Base-by-base conservation (phyloP, 768 basidiomycete genomes). In the Tephrocybe sp. region DNA sequence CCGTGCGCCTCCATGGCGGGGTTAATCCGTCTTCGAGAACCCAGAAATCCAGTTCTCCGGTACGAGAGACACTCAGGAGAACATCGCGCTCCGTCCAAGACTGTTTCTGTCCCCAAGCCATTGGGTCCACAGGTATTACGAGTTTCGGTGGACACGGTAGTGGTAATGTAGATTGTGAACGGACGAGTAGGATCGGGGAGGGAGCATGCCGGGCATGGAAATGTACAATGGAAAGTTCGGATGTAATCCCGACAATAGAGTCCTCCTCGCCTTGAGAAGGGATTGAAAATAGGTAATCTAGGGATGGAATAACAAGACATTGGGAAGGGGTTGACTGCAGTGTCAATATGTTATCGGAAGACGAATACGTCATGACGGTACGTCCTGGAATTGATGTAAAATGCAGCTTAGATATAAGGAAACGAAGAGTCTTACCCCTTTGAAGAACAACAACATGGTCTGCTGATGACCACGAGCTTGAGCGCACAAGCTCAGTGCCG, bases 11-110 rank as follows among this genome's bases (percentile, higher is more conserved):
- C 88, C 89, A 90, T 2, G 64, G 67, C 2, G 64, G 66, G 9
- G 55, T 60, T n/a, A 56, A 39, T 12, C 48, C 60, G 4, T 70
- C 69, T 34, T 84, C 82, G 0, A 83, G 83, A 14, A 78, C 76
- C 94, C 94, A 98, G 63, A 94, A 97, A 22, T 84, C 82, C n/a
- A 98, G 69, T 51, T 88, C 87, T 0, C 94, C 94, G 0, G 77
- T 69, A 39, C 77, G 74, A 0, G 88, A 84, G 13, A 97, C 77
- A 48, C 91, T 94, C 33, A 95, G 71, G 9, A 98, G 68, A 34
- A 85, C 82, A 60, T 95, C 92, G 55, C 80, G 84, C 45, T 76
- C 76, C 26, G 68, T 70, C 71, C 76, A 75, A 34, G 70, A 61
- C 5, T 69, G 64, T 17, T 68, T 66, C 49, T 68, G 65, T 45